These are phyloP conservation scores for Pulicaria dysenterica DNA, from an alignment of 129 eudicot genomes.

Conservation along the genomic window DNA sequence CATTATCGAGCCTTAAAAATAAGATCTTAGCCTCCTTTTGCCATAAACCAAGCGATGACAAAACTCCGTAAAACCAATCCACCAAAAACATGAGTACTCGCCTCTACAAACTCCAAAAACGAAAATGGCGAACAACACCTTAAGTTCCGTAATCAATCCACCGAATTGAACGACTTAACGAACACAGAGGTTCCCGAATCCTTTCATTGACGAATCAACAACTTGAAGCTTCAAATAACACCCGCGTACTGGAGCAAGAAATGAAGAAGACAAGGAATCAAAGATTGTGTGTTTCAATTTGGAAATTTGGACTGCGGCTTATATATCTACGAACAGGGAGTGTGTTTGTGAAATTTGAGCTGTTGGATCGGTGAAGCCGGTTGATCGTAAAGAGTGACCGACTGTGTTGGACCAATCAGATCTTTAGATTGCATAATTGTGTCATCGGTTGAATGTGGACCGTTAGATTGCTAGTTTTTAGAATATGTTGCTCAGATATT, in stretches of 20 bases:
- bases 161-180: constrained; percentile 34
- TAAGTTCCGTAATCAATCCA: no score
- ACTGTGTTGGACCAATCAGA: constrained; percentile 33
- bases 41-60: constrained; percentile 92
- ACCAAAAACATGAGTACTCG: constrained; percentile 66
- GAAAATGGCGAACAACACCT: background rate
- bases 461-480: constrained; percentile 26
- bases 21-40: constrained; percentile 96
- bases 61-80: constrained; percentile 95
- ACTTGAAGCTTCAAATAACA: background rate
- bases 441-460: constrained; percentile 36
- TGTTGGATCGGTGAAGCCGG: constrained; percentile 31
- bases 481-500: background rate
- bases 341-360: constrained; percentile 18
- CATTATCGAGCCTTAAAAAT: constrained; percentile 93
- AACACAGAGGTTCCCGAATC: constrained; percentile 28
- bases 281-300: constrained; percentile 21
- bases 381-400: constrained; percentile 2
- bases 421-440: constrained; percentile 11
- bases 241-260: constrained; percentile 31
- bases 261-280: constrained; percentile 22
- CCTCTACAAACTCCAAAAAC: background rate
- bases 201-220: constrained; percentile 13
- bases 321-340: constrained; percentile 7
- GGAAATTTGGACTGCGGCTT: constrained; percentile 16